Base-by-base conservation (phyloP, 805 yeast species). In the Metschnikowia borealis region DNA sequence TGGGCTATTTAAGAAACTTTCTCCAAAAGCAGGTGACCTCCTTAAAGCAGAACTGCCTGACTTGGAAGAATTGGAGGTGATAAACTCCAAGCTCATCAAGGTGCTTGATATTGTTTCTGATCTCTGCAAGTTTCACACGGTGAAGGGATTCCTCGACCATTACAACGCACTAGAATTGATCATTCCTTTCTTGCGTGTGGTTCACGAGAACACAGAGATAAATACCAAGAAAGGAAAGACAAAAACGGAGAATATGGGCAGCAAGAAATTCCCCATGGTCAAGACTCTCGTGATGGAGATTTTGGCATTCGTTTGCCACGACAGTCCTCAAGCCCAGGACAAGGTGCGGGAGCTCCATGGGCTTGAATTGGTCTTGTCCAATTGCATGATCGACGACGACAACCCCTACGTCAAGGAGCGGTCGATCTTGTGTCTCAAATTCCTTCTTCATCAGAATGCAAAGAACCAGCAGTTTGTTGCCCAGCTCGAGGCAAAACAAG, bases 321-420 rank as follows among this genome's bases (percentile, higher is more conserved):
- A 77, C 0, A 77, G 82, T 42, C 69, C 65, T 41, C 71, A 70
- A 5, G 78, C 81, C 5, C 97, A 92, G 62, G 92, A 91, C 50
- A 63, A 68, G 39, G 71, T 87, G 34, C 71, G 97, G 43, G 78
- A 77, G 29, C 57, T 73, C 0, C 87, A 85, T 42, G 96, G 89
- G 0, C 64, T 92, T 13, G 88, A 83, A 47, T 66, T 88, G 17
- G 75, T 91, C 0, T 70, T 92, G 21, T 85, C 91, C 6, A 85
- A 84, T 54, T 91, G 97, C 69, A 80, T 86, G 37, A 83, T 94
- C 46, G 98, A 92, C 64, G 84, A 83, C 41, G 82, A 87, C 62
- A 95, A 94, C 64, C 98, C 97, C 0, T 92, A 78, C 58, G 84
- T 87, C 50, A 85, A 89, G 56, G 99, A 92, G 62, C 71, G 92